Evolutionary conservation across 192 early-diverging fungal species (phyloP), one percentile per base, ranked within the genome.

Genomic region (Rhizoclosmatium sp.): DNA sequence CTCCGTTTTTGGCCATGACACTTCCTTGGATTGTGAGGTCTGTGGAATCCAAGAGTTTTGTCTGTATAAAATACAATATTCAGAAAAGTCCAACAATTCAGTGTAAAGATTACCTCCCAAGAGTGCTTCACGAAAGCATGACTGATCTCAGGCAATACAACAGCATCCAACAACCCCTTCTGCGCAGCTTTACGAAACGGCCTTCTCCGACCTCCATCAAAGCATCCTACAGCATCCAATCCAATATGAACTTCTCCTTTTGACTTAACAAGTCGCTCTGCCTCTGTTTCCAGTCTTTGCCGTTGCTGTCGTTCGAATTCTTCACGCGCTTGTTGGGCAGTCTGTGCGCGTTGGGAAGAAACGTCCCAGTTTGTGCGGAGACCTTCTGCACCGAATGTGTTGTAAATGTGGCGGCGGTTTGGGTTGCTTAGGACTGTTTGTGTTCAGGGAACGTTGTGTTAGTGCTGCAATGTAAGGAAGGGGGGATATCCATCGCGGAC

Each of bases 1-100:
- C 82, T 40, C 92, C 90, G 54, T 90, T 90, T 60, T 90, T 80
- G 40, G 93, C 82, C 21, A 83, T 65, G 0, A 82, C 89, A 69
- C 75, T 83, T 5, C 89, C 89, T 54, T 81, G 56, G 12, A 90
- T 59, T 4, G 68, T 75, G 12, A 90, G 65, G 39, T 77, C 76
- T 4, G 85, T 85, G 45, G 78, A 61, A 16, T 78, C 51, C 7
- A 74, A 65, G 3, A 88, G 9, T 59, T 86, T 84, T 19, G 87
- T 84, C 84, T 87, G 60, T 67, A 14, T 7, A 0, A 62, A 21
- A 68, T 47, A 60, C 70, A 62, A 45, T 31, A 31, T 31, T 31
- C 31, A 31, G 31, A 31, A 31, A 31, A 31, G 31, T 31, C 31
- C 31, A 31, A 31, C 31, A 31, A 31, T 31, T 31, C 31, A 49